Conservation (phyloP, 139 green algal genomes). For the Chlorella vulgaris region DNA sequence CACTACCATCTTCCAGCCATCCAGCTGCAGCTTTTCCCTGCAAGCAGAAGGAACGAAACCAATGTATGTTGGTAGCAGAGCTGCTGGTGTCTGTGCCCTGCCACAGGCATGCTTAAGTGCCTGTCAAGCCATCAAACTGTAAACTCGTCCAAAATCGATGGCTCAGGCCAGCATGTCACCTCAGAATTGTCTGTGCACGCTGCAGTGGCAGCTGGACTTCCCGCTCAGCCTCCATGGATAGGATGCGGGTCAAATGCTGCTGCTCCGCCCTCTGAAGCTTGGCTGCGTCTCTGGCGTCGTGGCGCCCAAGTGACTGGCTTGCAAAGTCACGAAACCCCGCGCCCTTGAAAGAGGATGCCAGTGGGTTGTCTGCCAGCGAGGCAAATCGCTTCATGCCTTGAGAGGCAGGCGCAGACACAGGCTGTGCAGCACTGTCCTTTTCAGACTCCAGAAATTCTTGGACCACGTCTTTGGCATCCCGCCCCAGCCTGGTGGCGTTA, state of each 20-base stretch:
- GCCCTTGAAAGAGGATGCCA: not conserved
- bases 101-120: not conserved
- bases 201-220: constrained; percentile 26
- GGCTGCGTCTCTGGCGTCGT: no score
- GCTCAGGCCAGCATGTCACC: no score
- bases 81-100: not conserved
- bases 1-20: constrained; percentile 68
- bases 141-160: no score
- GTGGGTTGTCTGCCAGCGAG: not conserved
- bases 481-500: not conserved
- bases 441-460: not conserved
- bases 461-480: not conserved
- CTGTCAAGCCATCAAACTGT: no score
- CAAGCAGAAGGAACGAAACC: not conserved
- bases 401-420: not conserved
- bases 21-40: constrained; percentile 34
- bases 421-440: not conserved
- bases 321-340: no score
- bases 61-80: not conserved
- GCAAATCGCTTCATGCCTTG: no score
- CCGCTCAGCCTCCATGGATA: not conserved
- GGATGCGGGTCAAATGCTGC: not conserved
- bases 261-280: not conserved
- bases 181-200: constrained; percentile 35
- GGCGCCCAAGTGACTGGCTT: no score